Base-by-base conservation (phyloP, 108 stramenopile species). In the Skeletonema tropicum region DNA sequence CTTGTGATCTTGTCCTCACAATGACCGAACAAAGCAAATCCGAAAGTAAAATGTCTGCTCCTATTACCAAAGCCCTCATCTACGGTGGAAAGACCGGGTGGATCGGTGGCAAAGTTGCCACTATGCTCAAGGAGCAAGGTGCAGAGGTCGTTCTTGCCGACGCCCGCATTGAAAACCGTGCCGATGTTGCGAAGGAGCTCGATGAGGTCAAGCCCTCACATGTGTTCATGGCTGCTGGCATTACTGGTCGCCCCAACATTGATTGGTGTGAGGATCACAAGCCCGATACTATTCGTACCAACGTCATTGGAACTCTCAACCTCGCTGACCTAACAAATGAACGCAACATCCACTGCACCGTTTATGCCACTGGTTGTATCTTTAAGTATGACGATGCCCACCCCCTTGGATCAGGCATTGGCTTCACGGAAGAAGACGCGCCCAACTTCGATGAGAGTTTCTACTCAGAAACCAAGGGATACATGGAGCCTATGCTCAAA, bases 161-260 rank as follows among this genome's bases (percentile, higher is more conserved):
- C 38, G 70, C 91, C 21, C 94, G 99, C 32, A 80, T 97, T 36
- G 94, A 99, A 71, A 97, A 99, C 76, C 93, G 98, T 21, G 97
- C 84, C 62, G 78, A 78, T 55, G 90, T 97, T 15, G 91, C 84
- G 60, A 85, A 83, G 63, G 99, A 99, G 69, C 83, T 99, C 39
- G 97, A 98, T 72, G 71, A 76, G 42, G 76, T 93, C 48, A 87
- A 94, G 71, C 99, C 99, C 36, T 97, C 97, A 25, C 97, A 98
- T 85, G 97, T 98, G 35, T 86, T 99, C 73, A 96, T 95, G 80
- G 95, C 98, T 14, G 97, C 99, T 30, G 99, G 99, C 26, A 98
- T 99, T 76, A 99, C 99, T n/a, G 99, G 99, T 70, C 97, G 98
- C 26, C 99, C 99, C 52, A 99, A 99, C 87, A 98, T 99, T 72